Percentiles rank a stretch among this genome's conserved stretches.
phyloP scores from a whole-genome alignment of 2,329 filamentous ascomycete species.

The Ceratocystis huliohia region DNA sequence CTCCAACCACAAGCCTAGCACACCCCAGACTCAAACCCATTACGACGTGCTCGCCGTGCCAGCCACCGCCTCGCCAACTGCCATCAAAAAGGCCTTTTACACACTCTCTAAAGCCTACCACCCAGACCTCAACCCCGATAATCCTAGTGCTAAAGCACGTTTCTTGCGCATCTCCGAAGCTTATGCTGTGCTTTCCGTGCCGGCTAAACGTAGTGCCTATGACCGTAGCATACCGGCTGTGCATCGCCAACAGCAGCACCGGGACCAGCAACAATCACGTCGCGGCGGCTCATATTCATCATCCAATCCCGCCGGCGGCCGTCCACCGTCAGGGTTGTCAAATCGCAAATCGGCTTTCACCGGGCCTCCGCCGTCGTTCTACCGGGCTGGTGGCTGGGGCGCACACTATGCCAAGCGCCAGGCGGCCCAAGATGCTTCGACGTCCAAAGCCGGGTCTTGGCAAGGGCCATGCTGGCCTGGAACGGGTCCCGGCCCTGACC shows the following conservation, averaged over 20 bases:
- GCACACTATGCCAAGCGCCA: slow-evolving; percentile 46
- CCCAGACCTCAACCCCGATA: slow-evolving; percentile 73
- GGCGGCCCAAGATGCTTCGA: slow-evolving; percentile 38
- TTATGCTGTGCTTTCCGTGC: slow-evolving; percentile 61
- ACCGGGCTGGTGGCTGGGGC: slow-evolving; percentile 68
- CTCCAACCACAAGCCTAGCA: slow-evolving; percentile 17
- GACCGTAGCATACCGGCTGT: slow-evolving; percentile 45
- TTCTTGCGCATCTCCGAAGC: slow-evolving; percentile 79
- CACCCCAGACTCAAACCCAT: slow-evolving; percentile 40
- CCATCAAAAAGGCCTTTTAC: slow-evolving; percentile 95
- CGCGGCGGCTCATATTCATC: slow-evolving; percentile 41
- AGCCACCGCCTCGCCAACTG: slow-evolving; percentile 52
- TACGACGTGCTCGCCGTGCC: slow-evolving; percentile 73
- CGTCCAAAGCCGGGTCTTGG: slow-evolving; percentile 21
- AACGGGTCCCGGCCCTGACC: slow-evolving; percentile 47
- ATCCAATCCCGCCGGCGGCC: slow-evolving; percentile 52
- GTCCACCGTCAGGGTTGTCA: slow-evolving; percentile 70
- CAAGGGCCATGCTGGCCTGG: slow-evolving; percentile 25
- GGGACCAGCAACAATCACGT: slow-evolving; percentile 23
- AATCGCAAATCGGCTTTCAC: slow-evolving; percentile 62
- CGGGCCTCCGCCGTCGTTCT: slow-evolving; percentile 84
- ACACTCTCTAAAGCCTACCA: slow-evolving; percentile 81
- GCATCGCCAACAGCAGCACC: slow-evolving; percentile 27
- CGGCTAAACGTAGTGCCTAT: slow-evolving; percentile 64
- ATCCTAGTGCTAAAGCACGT: slow-evolving; percentile 57